Percentiles rank a stretch among this genome's conserved stretches.
phyloP scores from a whole-genome alignment of 345 rosid genomes.

The Dipteronia sinensis region DNA sequence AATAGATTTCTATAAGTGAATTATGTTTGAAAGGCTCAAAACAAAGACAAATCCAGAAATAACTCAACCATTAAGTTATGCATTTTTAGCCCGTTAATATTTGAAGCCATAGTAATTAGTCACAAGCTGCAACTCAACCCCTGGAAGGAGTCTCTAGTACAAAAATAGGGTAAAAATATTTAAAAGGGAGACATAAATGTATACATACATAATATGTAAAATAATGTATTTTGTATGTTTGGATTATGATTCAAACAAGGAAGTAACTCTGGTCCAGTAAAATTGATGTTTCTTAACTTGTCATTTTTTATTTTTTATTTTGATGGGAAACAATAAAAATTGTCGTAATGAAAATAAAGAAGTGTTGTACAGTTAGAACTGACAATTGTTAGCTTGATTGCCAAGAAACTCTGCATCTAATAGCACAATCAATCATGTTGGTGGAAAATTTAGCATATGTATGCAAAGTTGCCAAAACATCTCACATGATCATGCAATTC shows the following conservation, averaged over 20 bases:
- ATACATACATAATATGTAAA: neutral
- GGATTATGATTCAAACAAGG: neutral
- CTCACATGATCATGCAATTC: neutral
- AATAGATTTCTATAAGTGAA: neutral
- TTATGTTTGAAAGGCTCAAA: neutral
- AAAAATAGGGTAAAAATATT: neutral
- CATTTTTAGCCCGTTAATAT: neutral
- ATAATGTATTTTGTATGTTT: neutral
- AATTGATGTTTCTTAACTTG: conserved; percentile 3
- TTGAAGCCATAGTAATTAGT: neutral
- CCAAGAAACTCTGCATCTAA: neutral
- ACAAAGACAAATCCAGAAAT: conserved; percentile 5
- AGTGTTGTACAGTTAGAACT: neutral
- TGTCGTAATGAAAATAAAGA: neutral
- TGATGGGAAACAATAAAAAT: neutral
- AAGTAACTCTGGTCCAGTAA: neutral
- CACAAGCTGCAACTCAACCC: neutral
- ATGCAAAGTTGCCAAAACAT: neutral
- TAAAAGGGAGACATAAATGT: neutral
- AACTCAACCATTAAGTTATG: neutral
- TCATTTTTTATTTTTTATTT: neutral
- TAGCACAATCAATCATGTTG: neutral
- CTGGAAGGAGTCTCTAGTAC: neutral
- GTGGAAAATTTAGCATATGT: neutral
- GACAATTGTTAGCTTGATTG: neutral